A percentile compares a stretch with the other conserved stretches of the same genome.
phyloP scores from a whole-genome alignment of 2,329 filamentous ascomycete genomes.

The Aspergillus uvarum region DNA sequence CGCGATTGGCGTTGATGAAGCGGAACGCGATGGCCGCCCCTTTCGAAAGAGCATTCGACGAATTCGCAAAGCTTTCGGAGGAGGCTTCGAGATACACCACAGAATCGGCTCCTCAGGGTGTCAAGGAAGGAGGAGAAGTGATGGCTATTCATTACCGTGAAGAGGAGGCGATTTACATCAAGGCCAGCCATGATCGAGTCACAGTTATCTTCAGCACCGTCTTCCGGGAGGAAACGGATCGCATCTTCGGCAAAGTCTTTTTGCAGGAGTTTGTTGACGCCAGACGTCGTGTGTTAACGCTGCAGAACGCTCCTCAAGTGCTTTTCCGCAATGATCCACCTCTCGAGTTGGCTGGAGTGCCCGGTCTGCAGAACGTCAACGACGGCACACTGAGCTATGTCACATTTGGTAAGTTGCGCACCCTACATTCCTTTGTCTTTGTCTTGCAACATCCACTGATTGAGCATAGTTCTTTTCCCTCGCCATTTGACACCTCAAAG shows the following conservation, averaged over 20 bases:
- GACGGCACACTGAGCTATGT: constrained; percentile 93
- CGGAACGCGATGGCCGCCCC: constrained; percentile 98
- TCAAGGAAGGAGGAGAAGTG: constrained; percentile 84
- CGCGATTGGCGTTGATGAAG: constrained; percentile 86
- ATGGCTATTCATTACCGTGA: constrained; percentile 98
- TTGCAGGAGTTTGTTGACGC: constrained; percentile 99
- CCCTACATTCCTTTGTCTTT: background rate
- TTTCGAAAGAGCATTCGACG: constrained; percentile 94
- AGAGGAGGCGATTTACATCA: constrained; percentile 98
- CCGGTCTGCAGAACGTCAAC: constrained; percentile 72
- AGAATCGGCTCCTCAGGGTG: constrained; percentile 88
- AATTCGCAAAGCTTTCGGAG: constrained; percentile 81
- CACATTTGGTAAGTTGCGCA: constrained; percentile 73
- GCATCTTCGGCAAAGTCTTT: constrained; percentile 97
- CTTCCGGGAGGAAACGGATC: constrained; percentile 95
- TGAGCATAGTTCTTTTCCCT: constrained; percentile 77
- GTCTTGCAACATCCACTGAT: constrained; percentile 15
- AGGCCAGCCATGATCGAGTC: constrained; percentile 93
- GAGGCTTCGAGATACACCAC: constrained; percentile 90
- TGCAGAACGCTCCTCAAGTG: constrained; percentile 97
- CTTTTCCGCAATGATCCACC: constrained; percentile 94
- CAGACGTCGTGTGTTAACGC: constrained; percentile 71
- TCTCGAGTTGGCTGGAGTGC: constrained; percentile 82
- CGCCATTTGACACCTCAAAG: constrained; percentile 87
- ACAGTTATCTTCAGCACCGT: constrained; percentile 99